A percentile compares a stretch with the other conserved stretches of the same genome.
phyloP scores from a whole-genome alignment of 495 filamentous ascomycete genomes.

The Tetracladium marchalianum region DNA sequence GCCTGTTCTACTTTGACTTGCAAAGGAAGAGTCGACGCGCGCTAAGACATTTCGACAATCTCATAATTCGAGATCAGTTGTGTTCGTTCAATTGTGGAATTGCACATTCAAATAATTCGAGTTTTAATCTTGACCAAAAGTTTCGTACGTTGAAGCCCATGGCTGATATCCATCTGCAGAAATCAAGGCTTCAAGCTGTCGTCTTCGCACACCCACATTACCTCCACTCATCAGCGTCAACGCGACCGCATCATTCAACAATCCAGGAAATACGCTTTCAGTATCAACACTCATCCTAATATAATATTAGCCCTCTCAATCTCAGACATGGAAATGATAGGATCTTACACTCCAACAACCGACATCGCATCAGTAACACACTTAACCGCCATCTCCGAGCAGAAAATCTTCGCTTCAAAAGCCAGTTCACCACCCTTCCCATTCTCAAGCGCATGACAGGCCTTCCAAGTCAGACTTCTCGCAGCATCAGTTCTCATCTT shows the following conservation, averaged over 20 bases:
- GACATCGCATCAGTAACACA: conserved; percentile 37
- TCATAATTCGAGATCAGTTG: too few species aligned
- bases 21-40: too few species aligned
- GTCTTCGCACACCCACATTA: conserved; percentile 43
- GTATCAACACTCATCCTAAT: conserved; percentile 32
- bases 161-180: conserved; percentile 35
- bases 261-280: conserved; percentile 31
- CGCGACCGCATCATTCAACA: conserved; percentile 38
- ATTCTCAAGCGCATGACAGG: conserved; percentile 29
- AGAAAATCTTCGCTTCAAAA: conserved; percentile 41
- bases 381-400: conserved; percentile 37
- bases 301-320: not conserved
- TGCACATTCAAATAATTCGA: too few species aligned
- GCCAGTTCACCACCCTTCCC: conserved; percentile 32
- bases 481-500: conserved; percentile 44
- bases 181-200: conserved; percentile 41
- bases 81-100: too few species aligned
- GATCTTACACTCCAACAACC: conserved; percentile 35
- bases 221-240: conserved; percentile 47
- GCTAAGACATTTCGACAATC: too few species aligned
- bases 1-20: too few species aligned
- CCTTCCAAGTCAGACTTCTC: conserved; percentile 43
- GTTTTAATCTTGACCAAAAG: not conserved
- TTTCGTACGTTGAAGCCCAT: conserved; percentile 9
- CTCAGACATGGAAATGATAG: not conserved